These are phyloP conservation scores for Astragalus glycyphyllos DNA, from an alignment of 306 rosid species.

Conservation along the genomic window DNA sequence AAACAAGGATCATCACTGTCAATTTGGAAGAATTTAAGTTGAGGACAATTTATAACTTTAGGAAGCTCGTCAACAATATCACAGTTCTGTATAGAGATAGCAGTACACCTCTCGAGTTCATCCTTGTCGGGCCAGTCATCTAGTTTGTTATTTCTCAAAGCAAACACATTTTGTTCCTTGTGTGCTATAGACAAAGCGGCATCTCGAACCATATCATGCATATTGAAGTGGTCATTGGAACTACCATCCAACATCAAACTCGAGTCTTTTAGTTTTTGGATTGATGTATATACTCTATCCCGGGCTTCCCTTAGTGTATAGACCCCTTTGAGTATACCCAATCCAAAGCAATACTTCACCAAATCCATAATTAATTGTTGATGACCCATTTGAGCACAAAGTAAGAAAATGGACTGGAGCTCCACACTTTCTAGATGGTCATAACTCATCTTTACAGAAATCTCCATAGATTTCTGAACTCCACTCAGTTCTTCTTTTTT, in stretches of 20 bases:
- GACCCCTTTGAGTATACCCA: slow-evolving; percentile 17
- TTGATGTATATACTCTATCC: not conserved
- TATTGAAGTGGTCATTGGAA: too few relatives aligned
- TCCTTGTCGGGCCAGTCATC: slow-evolving; percentile 18
- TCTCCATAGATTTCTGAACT: slow-evolving; percentile 30
- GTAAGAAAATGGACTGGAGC: slow-evolving; percentile 14
- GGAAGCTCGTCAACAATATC: slow-evolving; percentile 26
- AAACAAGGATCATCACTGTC: slow-evolving; percentile 1
- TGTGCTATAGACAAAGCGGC: too few relatives aligned
- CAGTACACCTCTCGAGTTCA: slow-evolving; percentile 26
- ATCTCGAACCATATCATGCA: too few relatives aligned
- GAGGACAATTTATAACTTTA: not conserved
- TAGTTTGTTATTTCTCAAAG: slow-evolving; percentile 10
- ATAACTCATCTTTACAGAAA: slow-evolving; percentile 27
- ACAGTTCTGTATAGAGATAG: slow-evolving; percentile 21
- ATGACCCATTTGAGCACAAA: slow-evolving; percentile 39
- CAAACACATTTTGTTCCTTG: too few relatives aligned
- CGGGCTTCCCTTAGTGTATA: slow-evolving; percentile 10
- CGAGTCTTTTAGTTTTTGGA: slow-evolving; percentile 8
- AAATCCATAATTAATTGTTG: slow-evolving; percentile 30
- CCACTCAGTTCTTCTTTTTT: slow-evolving; percentile 12
- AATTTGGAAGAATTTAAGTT: slow-evolving; percentile 31
- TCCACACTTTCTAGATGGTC: slow-evolving; percentile 30
- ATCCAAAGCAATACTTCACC: slow-evolving; percentile 23
- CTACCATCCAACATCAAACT: slow-evolving; percentile 8